These are phyloP conservation scores for Eragrostis nindensis DNA, from an alignment of 176 grass and related monocot genomes.

Conservation along the genomic window DNA sequence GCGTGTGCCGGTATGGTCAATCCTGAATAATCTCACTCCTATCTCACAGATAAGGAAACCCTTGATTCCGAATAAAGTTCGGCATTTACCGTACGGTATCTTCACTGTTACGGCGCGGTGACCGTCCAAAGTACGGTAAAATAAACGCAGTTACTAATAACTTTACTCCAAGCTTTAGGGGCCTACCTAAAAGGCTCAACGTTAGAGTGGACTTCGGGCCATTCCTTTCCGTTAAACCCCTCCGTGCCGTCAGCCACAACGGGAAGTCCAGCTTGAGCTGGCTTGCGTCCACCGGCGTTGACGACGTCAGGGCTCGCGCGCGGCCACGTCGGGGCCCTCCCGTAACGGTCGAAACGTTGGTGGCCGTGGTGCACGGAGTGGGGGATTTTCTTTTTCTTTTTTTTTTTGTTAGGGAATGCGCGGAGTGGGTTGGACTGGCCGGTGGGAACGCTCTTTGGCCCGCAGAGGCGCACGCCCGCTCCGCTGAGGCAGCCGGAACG, in stretches of 20 bases:
- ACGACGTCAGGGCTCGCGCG: constrained; percentile 39
- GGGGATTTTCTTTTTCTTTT: no score
- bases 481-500: not conserved
- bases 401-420: not conserved
- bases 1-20: not conserved
- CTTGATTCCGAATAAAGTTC: constrained; percentile 11
- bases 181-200: not conserved
- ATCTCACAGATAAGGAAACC: constrained; percentile 5
- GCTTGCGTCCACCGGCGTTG: constrained; percentile 2
- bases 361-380: constrained; percentile 18
- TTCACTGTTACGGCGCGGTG: not conserved
- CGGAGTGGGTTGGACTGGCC: constrained; percentile 11
- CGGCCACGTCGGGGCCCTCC: constrained; percentile 18
- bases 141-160: not conserved
- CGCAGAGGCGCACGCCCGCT: not conserved
- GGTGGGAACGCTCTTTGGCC: constrained; percentile 9
- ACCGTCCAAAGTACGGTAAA: not conserved
- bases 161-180: not conserved
- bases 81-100: not conserved
- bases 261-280: constrained; percentile 17
- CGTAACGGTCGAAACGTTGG: constrained; percentile 49
- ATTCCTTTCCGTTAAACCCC: constrained; percentile 4
- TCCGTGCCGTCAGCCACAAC: not conserved
- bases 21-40: not conserved
- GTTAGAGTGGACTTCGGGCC: not conserved